A percentile compares a stretch with the other conserved stretches of the same genome.
phyloP scores from a whole-genome alignment of 2,329 filamentous ascomycete genomes.

The Diaporthe destruens region DNA sequence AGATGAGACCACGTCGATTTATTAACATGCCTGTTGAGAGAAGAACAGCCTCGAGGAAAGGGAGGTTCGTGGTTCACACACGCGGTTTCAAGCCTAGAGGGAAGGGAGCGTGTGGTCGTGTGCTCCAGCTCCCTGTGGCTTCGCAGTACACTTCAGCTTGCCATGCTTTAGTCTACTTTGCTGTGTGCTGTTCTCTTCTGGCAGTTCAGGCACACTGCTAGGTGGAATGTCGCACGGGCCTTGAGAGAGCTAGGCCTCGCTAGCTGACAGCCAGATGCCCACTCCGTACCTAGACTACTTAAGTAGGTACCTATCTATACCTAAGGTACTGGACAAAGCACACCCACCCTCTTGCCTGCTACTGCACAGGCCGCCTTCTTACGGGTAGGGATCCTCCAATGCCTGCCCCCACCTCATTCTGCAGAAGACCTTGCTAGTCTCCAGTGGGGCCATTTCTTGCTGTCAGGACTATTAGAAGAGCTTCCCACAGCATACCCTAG shows the following conservation, averaged over 20 bases:
- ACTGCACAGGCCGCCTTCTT: constrained; percentile 6
- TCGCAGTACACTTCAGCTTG: neutral
- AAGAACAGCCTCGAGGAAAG: constrained; percentile 27
- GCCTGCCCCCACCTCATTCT: neutral
- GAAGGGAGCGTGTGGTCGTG: constrained; percentile 23
- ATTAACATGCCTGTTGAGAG: constrained; percentile 11
- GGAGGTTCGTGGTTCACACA: constrained; percentile 10
- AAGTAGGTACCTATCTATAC: too few species aligned
- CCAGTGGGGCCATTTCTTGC: neutral
- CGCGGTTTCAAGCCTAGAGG: constrained; percentile 6
- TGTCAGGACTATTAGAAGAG: neutral
- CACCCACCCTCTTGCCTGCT: neutral
- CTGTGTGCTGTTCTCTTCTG: constrained; percentile 24
- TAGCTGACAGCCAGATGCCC: neutral
- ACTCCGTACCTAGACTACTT: too few species aligned
- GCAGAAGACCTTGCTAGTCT: neutral
- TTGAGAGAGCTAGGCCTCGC: neutral
- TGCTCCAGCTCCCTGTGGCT: constrained; percentile 25
- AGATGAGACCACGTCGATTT: constrained; percentile 17
- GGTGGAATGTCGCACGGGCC: constrained; percentile 2
- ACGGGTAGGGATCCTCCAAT: too few species aligned
- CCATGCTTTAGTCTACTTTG: neutral
- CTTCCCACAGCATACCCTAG: neutral
- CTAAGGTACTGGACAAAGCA: neutral
- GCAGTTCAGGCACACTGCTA: neutral